Evolutionary conservation across 768 basidiomycete genomes (phyloP).

Genomic region (Mycena leptocephala): DNA sequence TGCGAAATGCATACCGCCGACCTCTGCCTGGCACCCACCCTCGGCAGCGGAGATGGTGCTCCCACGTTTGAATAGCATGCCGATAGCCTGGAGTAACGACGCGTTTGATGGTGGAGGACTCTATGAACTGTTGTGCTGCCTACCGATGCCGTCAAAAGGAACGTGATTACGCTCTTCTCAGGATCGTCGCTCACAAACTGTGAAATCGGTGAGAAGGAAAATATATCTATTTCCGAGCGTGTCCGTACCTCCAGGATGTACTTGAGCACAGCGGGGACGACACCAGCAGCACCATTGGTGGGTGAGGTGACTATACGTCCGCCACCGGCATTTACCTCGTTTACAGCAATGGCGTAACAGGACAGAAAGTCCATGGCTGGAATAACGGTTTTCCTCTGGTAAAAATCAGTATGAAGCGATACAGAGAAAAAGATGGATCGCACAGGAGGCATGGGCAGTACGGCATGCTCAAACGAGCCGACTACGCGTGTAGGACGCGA

Average conservation of each 20-base stretch:
- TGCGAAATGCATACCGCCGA: slow-evolving; percentile 74
- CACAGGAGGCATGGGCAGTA: slow-evolving; percentile 89
- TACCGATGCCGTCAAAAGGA: slow-evolving; percentile 91
- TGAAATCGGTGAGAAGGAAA: slow-evolving; percentile 11
- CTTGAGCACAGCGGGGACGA: slow-evolving; percentile 94
- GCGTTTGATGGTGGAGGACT: slow-evolving; percentile 4
- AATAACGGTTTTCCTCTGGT: slow-evolving; percentile 88
- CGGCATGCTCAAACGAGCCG: slow-evolving; percentile 85
- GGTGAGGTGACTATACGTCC: slow-evolving; percentile 95
- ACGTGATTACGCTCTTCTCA: slow-evolving; percentile 90
- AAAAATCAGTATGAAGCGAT: slow-evolving; percentile 11
- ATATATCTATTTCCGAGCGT: not conserved
- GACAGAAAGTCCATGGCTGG: slow-evolving; percentile 95
- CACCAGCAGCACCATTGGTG: slow-evolving; percentile 94
- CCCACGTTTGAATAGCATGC: slow-evolving; percentile 98
- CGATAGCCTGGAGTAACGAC: slow-evolving; percentile 73
- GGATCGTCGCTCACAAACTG: slow-evolving; percentile 94
- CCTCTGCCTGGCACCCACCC: slow-evolving; percentile 96
- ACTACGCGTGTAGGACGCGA: slow-evolving; percentile 65
- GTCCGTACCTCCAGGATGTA: slow-evolving; percentile 83
- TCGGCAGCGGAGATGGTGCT: slow-evolving; percentile 97
- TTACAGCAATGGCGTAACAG: slow-evolving; percentile 95
- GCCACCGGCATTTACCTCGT: slow-evolving; percentile 95
- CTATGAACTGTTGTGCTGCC: slow-evolving; percentile 44
- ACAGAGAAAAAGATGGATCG: slow-evolving; percentile 44